These are phyloP conservation scores for Solanum appendiculatum DNA, from an alignment of 257 asterid genomes.

Conservation along the genomic window DNA sequence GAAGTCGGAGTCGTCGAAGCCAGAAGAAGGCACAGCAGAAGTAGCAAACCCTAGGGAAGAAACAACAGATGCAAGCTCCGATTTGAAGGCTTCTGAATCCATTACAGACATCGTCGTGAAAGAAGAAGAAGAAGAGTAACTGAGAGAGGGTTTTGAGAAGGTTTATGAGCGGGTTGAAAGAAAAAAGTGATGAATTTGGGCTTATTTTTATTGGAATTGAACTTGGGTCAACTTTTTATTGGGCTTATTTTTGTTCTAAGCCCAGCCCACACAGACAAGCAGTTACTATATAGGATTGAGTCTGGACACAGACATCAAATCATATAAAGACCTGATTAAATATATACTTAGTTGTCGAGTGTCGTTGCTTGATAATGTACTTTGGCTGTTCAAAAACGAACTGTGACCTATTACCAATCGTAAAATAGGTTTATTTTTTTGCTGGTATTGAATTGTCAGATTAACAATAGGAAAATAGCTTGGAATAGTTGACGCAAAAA, in stretches of 20 bases:
- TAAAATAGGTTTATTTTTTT: too few relatives aligned
- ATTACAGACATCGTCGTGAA: neutral
- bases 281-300: too few relatives aligned
- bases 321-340: too few relatives aligned
- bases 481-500: neutral
- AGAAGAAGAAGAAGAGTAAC: neutral
- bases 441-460: neutral
- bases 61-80: conserved; percentile 77
- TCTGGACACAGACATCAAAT: too few relatives aligned
- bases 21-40: conserved; percentile 30
- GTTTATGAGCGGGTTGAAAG: neutral
- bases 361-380: neutral
- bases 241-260: neutral
- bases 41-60: conserved; percentile 72
- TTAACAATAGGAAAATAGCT: too few relatives aligned
- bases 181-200: neutral
- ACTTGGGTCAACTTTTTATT: neutral
- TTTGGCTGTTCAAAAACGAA: neutral
- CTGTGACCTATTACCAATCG: neutral
- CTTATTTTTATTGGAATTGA: neutral
- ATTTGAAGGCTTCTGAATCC: conserved; percentile 35
- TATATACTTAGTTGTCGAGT: too few relatives aligned
- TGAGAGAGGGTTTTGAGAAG: neutral
- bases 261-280: neutral
- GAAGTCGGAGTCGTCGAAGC: conserved; percentile 83